Conservation (phyloP, 495 filamentous ascomycete genomes). For the Xeromyces bisporus region DNA sequence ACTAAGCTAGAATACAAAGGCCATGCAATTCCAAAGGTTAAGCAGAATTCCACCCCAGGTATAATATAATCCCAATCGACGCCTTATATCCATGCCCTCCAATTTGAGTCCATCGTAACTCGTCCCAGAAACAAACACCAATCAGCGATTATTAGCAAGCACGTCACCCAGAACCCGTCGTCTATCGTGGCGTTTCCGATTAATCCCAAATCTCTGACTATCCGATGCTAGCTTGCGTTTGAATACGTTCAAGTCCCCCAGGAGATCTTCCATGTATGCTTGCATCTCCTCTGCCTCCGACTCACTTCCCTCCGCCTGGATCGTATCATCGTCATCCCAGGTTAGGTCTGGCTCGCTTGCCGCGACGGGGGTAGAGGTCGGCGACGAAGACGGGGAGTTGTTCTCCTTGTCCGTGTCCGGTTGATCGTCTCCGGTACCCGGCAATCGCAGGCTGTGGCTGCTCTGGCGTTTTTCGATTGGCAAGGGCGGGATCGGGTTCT, state of each 20-base stretch:
- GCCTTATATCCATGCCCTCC: no score
- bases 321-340: slow-evolving; percentile 25
- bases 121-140: no score
- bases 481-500: slow-evolving; percentile 59
- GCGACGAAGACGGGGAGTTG: slow-evolving; percentile 17
- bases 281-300: slow-evolving; percentile 42
- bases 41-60: not conserved
- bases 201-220: slow-evolving; percentile 34
- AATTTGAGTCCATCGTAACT: no score
- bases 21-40: no score
- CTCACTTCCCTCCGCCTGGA: slow-evolving; percentile 12
- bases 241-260: slow-evolving; percentile 67
- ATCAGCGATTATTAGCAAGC: slow-evolving; percentile 17
- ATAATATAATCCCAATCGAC: no score
- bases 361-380: slow-evolving; percentile 6
- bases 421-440: slow-evolving; percentile 26
- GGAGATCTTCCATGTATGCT: slow-evolving; percentile 47
- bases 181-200: slow-evolving; percentile 8
- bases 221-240: slow-evolving; percentile 73
- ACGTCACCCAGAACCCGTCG: slow-evolving; percentile 22
- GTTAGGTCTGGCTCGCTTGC: slow-evolving; percentile 18
- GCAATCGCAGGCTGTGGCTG: slow-evolving; percentile 18
- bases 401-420: slow-evolving; percentile 21
- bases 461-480: slow-evolving; percentile 19
- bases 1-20: no score